These are phyloP conservation scores for Podila epigama DNA, from an alignment of 192 early-diverging fungal genomes.

Conservation along the genomic window DNA sequence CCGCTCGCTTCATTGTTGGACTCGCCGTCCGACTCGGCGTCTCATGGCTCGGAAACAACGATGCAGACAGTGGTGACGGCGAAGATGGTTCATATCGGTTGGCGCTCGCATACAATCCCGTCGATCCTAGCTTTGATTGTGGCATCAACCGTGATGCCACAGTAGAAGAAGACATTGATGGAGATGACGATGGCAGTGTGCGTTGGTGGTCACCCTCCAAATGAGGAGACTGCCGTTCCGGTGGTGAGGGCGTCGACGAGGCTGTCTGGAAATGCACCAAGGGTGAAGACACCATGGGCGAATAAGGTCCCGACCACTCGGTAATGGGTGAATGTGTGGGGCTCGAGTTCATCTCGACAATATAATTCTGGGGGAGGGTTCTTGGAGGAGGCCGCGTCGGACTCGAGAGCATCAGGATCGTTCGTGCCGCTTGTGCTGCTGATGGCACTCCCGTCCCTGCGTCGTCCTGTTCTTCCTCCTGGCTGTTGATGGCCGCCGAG, in stretches of 20 bases:
- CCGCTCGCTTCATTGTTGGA: neutral
- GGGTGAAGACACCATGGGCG: slow-evolving; percentile 27
- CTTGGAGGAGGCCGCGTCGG: slow-evolving; percentile 13
- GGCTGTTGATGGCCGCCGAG: neutral
- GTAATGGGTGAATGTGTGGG: neutral
- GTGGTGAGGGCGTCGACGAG: slow-evolving; percentile 6
- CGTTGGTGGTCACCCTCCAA: neutral
- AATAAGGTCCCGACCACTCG: slow-evolving; percentile 11
- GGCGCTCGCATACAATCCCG: neutral
- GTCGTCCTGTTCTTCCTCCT: neutral
- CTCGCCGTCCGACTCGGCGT: neutral
- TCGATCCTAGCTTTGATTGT: neutral
- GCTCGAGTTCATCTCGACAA: neutral
- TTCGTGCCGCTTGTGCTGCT: slow-evolving; percentile 18
- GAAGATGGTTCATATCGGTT: neutral
- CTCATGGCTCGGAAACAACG: neutral
- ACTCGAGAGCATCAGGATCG: slow-evolving; percentile 26
- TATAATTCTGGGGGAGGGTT: neutral
- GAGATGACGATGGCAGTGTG: slow-evolving; percentile 2
- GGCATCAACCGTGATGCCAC: no score
- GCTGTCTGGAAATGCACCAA: slow-evolving; percentile 16
- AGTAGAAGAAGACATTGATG: no score
- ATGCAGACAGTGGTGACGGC: slow-evolving; percentile 1
- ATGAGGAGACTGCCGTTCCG: neutral
- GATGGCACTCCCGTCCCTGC: neutral